Base-by-base conservation (phyloP, 177 flowering plant genomes). In the Vitis hybrid region DNA sequence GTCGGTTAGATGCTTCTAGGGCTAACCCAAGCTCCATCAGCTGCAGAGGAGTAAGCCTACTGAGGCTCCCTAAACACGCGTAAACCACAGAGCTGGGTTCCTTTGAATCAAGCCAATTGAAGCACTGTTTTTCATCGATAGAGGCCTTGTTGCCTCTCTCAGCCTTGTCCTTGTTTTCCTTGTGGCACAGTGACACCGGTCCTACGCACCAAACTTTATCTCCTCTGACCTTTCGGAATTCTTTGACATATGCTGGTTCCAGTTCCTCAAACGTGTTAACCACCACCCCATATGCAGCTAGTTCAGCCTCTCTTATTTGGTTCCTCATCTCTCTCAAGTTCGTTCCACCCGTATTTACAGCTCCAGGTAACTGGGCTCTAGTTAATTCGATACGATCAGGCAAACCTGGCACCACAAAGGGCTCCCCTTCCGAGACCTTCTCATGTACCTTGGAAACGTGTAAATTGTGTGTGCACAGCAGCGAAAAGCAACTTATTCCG, bases 141-240 rank as follows among this genome's bases (percentile, higher is more conserved):
- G 71, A 58, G 5, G 51, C 65, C 7, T 57, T 56, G 19, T 62
- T 61, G n/a, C 78, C 79, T 56, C 75, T 69, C 15, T 66, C 22
- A 12, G 72, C 68, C 64, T 56, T 68, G 9, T 78, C 71, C 15
- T 18, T 5, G 0, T 51, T n/a, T 5, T 56, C 39, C 14, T 72
- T 57, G 73, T 75, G 68, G 64, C 66, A 61, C 0, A 66, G 52
- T 2, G 83, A 77, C 10, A 77, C 74, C 1, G 83, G 83, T 1
- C 83, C 83, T 15, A 80, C 22, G 45, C 80, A 73, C 82, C 82
- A 79, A 3, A 74, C 69, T 45, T 53, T 79, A 9, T 16, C 65
- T 1, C 58, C 68, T 48, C 39, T 74, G 0, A 45, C 65, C 74
- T 62, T 68, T 16, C 57, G 69, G 51, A 60, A 74, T 7, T 51